A percentile compares a stretch with the other conserved stretches of the same genome.
phyloP scores from a whole-genome alignment of 345 rosid species.

The Hibiscus mutabilis region DNA sequence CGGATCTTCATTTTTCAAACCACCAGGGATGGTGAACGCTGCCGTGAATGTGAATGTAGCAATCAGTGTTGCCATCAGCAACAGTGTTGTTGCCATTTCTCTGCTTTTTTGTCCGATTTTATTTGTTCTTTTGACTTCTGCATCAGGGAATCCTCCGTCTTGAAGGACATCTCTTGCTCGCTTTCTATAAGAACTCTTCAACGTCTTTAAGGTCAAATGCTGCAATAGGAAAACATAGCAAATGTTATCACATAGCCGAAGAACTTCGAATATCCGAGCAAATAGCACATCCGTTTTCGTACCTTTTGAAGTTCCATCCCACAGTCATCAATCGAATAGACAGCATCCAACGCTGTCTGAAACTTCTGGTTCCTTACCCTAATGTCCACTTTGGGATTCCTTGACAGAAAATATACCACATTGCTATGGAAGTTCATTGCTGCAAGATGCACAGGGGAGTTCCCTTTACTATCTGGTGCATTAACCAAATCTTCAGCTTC shows the following conservation, averaged over 20 bases:
- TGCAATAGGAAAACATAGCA: neutral
- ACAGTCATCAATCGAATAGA: neutral
- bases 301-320: slow-evolving; percentile 12
- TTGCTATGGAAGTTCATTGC: slow-evolving; percentile 7
- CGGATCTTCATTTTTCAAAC: neutral
- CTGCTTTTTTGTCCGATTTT: neutral
- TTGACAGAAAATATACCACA: neutral
- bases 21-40: slow-evolving; percentile 17
- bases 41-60: slow-evolving; percentile 18
- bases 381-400: neutral
- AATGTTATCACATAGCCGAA: neutral
- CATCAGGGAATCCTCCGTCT: neutral
- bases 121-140: neutral
- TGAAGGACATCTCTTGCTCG: neutral
- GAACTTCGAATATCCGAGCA: neutral
- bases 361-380: neutral
- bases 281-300: neutral
- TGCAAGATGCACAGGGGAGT: slow-evolving; percentile 7
- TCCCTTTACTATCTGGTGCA: neutral
- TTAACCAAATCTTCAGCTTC: slow-evolving; percentile 11
- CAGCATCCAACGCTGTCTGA: neutral
- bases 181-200: neutral
- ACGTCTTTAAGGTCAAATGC: slow-evolving; percentile 9
- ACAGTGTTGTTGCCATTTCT: slow-evolving; percentile 8
- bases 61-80: slow-evolving; percentile 13